Evolutionary conservation across 768 basidiomycete genomes (phyloP), one percentile per base, ranked within the genome.

Genomic region (Lentinula lateritia): DNA sequence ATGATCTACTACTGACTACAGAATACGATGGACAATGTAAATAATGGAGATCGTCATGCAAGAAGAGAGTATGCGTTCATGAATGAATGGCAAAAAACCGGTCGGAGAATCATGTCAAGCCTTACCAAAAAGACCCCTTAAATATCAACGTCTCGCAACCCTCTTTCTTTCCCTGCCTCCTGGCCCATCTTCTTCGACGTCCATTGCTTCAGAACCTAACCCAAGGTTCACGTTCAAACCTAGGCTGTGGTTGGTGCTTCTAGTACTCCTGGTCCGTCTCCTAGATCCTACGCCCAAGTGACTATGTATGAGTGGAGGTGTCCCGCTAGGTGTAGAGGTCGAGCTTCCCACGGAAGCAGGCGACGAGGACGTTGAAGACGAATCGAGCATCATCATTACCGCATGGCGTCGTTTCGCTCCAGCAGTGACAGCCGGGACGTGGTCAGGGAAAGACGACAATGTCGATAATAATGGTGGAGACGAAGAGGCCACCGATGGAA

Each of bases 371-470:
- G 55, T 41, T 3, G 80, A 66, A 15, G 77, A 67, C 0, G 86
- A 75, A 65, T 90, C 89, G 3, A 88, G 79, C 80, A 87, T 83
- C 81, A 89, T 85, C 86, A 91, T 89, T 67, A 88, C 80, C 0
- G 88, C 87, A 66, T 92, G 88, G 38, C 90, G 82, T 7, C 91
- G 84, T 72, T 92, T 92, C 1, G 83, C 78, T 36, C 88, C 89
- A 0, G 83, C 78, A 4, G 81, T 72, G 42, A 85, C 73, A 12
- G 78, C 76, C 12, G 76, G 66, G 10, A 56, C 23, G 16, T 56
- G 39, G 10, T 56, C 55, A 10, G 55, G 23, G 20, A 42, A 41
- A 20, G 55, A 20, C 4, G 55, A 56, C 56, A 77, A 74, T 34
- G 74, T 68, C 18, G 70, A 62, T 7, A 67, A 53, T 39, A 70